Percentiles rank a stretch among this genome's conserved stretches.
These are phyloP conservation scores for Cyberlindnera galapagoensis DNA, from an alignment of 805 yeast genomes.

Conservation along the genomic window DNA sequence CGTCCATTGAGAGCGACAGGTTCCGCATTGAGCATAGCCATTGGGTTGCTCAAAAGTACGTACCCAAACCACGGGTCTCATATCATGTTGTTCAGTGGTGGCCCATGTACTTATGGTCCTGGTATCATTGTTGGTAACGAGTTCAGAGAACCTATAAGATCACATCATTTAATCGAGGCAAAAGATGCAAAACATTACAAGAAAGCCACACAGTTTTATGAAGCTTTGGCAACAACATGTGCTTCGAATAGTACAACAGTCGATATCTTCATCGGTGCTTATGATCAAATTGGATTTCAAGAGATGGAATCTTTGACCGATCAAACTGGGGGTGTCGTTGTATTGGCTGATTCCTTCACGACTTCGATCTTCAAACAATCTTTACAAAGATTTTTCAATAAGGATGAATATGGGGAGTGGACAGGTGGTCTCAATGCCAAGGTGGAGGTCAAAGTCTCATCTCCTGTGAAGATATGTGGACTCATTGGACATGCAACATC, in stretches of 20 bases:
- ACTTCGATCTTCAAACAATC: slow-evolving; percentile 68
- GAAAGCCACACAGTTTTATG: slow-evolving; percentile 40
- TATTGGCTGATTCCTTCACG: slow-evolving; percentile 58
- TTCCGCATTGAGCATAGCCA: slow-evolving; percentile 46
- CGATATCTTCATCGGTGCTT: slow-evolving; percentile 56
- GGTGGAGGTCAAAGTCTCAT: slow-evolving; percentile 46
- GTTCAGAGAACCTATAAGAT: slow-evolving; percentile 57
- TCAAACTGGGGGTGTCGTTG: slow-evolving; percentile 57
- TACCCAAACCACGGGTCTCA: slow-evolving; percentile 48
- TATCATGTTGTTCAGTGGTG: slow-evolving; percentile 49
- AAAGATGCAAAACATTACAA: slow-evolving; percentile 34
- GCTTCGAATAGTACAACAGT: slow-evolving; percentile 47
- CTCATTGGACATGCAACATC: slow-evolving; percentile 58
- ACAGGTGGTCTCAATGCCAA: slow-evolving; percentile 55
- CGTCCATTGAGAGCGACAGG: slow-evolving; percentile 55
- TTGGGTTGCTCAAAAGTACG: slow-evolving; percentile 30
- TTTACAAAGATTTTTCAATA: slow-evolving; percentile 43
- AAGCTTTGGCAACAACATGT: slow-evolving; percentile 39
- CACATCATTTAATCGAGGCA: slow-evolving; percentile 56
- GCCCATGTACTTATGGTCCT: slow-evolving; percentile 62
- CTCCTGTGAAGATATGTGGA: slow-evolving; percentile 49
- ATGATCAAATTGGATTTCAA: slow-evolving; percentile 61
- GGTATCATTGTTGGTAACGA: slow-evolving; percentile 52
- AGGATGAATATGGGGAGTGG: slow-evolving; percentile 31
- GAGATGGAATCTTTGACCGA: slow-evolving; percentile 58